A percentile compares a stretch with the other conserved stretches of the same genome.
These are phyloP conservation scores for Colletotrichum cuscutae DNA, from an alignment of 2,329 filamentous ascomycete species.

Conservation along the genomic window DNA sequence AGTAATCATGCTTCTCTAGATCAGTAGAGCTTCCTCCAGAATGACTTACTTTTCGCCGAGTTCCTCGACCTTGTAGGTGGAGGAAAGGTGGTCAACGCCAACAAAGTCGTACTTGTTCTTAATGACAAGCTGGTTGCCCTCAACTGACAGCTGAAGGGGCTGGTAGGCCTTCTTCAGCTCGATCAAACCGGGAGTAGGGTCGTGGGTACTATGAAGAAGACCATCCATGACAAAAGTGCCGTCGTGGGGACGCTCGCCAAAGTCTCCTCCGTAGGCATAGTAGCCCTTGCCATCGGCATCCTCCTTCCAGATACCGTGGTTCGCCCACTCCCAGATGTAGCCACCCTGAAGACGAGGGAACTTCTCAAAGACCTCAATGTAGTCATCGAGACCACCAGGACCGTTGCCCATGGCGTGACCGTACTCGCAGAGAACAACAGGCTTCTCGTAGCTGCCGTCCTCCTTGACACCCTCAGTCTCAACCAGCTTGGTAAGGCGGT, in stretches of 20 bases:
- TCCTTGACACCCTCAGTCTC: slow-evolving; percentile 52
- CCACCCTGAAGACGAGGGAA: slow-evolving; percentile 73
- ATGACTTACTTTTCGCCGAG: slow-evolving; percentile 52
- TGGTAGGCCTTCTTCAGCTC: slow-evolving; percentile 69
- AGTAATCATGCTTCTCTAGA: neutral
- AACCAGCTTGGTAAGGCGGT: slow-evolving; percentile 59
- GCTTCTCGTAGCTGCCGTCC: slow-evolving; percentile 62
- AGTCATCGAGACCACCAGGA: slow-evolving; percentile 75
- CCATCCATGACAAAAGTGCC: slow-evolving; percentile 73
- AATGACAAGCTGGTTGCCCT: slow-evolving; percentile 50
- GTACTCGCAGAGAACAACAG: slow-evolving; percentile 69
- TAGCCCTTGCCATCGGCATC: slow-evolving; percentile 54
- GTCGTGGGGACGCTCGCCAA: slow-evolving; percentile 70
- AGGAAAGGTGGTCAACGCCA: slow-evolving; percentile 53
- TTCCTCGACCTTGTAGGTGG: slow-evolving; percentile 55
- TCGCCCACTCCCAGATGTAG: slow-evolving; percentile 75
- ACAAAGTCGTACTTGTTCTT: slow-evolving; percentile 59
- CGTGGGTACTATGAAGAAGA: slow-evolving; percentile 62
- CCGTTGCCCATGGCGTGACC: slow-evolving; percentile 79
- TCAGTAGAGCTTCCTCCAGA: neutral
- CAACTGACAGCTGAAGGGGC: slow-evolving; percentile 57
- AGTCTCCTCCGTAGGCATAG: slow-evolving; percentile 72
- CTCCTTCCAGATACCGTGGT: slow-evolving; percentile 65
- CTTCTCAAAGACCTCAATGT: slow-evolving; percentile 70
- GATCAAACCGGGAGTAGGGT: slow-evolving; percentile 64